Conservation (phyloP, 2,329 filamentous ascomycete genomes). For the Penicillium griseofulvum region DNA sequence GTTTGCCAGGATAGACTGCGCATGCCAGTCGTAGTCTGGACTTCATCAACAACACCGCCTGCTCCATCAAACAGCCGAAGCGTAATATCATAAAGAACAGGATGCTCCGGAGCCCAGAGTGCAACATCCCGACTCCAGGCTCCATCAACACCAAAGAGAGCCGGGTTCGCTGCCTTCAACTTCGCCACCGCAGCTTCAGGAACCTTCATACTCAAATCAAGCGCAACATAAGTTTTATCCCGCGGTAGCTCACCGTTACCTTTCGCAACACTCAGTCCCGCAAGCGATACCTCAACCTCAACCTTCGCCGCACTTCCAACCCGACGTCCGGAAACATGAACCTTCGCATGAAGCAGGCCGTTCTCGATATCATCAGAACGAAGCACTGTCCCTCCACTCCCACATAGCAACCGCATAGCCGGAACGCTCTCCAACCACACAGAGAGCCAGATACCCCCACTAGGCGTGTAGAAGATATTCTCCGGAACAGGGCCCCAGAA, state of each 20-base stretch:
- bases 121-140: constrained; percentile 58
- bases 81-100: constrained; percentile 61
- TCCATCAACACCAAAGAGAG: constrained; percentile 44
- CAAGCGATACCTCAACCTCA: constrained; percentile 55
- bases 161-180: constrained; percentile 22
- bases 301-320: constrained; percentile 42
- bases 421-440: constrained; percentile 64
- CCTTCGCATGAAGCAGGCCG: constrained; percentile 50
- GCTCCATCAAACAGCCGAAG: constrained; percentile 51
- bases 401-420: constrained; percentile 53
- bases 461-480: constrained; percentile 67
- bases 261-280: constrained; percentile 49
- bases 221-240: constrained; percentile 49
- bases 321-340: constrained; percentile 48
- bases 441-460: constrained; percentile 71
- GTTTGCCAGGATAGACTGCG: constrained; percentile 61
- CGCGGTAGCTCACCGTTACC: constrained; percentile 46
- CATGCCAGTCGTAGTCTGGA: constrained; percentile 59
- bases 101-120: constrained; percentile 65
- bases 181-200: constrained; percentile 30
- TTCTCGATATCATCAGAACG: constrained; percentile 55
- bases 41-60: constrained; percentile 46
- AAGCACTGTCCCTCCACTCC: constrained; percentile 62
- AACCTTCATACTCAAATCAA: constrained; percentile 53
- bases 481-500: constrained; percentile 56